These are phyloP conservation scores for Periconia sp. DNA, from an alignment of 2,329 filamentous ascomycete species.

Conservation along the genomic window DNA sequence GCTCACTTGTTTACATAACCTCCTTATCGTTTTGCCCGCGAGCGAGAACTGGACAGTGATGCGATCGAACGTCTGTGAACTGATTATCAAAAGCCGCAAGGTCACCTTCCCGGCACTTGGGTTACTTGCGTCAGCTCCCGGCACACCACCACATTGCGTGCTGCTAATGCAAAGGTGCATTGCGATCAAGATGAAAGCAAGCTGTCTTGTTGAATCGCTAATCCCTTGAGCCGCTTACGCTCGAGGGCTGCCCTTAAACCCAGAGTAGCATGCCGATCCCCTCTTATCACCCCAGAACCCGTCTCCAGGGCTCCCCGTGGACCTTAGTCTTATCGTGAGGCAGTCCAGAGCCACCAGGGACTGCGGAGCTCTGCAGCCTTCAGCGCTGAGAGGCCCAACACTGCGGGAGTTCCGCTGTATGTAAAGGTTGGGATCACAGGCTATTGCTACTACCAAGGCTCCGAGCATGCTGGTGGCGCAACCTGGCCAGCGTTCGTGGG, in stretches of 20 bases:
- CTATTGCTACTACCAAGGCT: no score
- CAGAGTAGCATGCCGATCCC: not conserved
- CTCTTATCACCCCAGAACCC: conserved; percentile 6
- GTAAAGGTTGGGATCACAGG: no score
- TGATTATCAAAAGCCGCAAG: not conserved
- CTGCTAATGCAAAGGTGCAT: not conserved
- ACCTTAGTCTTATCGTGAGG: not conserved
- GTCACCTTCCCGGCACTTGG: not conserved
- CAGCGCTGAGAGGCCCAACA: not conserved
- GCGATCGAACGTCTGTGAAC: not conserved
- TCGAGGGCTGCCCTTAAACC: not conserved
- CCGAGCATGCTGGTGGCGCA: no score
- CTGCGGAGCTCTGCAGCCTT: conserved; percentile 3
- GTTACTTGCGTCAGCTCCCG: not conserved
- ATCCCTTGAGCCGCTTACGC: conserved; percentile 1
- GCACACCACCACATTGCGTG: not conserved
- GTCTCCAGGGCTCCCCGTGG: not conserved
- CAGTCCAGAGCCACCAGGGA: conserved; percentile 4
- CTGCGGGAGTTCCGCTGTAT: not conserved
- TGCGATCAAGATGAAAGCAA: not conserved
- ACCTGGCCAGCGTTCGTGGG: no score
- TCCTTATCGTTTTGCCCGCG: conserved; percentile 4
- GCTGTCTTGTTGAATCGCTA: not conserved
- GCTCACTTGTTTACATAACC: conserved; percentile 2
- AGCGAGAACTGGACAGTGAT: not conserved